Base-by-base conservation (phyloP, 2,329 filamentous ascomycete genomes). In the Colletotrichum salicis region DNA sequence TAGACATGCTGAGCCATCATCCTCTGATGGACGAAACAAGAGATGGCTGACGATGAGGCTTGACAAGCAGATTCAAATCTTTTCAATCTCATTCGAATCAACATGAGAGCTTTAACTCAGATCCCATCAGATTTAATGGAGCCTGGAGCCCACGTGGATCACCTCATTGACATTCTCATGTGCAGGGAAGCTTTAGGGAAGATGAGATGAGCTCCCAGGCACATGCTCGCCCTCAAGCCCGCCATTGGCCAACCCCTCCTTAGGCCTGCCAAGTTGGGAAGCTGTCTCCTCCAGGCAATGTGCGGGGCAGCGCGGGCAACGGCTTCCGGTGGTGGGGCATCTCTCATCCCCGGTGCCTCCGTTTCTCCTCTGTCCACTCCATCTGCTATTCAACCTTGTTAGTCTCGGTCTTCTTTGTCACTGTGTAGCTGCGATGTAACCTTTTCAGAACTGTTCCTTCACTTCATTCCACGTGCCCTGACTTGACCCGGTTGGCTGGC, bases 181-280 rank as follows among this genome's bases (percentile, higher is more conserved):
- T 48, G 41, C 41, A 48, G 41, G 15, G 19, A 61, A 22, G 15
- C 19, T 51, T 33, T 29, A 62, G 27, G 41, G 41, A 45, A 12
- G 27, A 15, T 13, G 59, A 52, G 15, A 51, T 52, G 59, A 62
- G 24, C 4, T 13, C 41, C 33, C 57, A 45, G 67, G 58, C 69
- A 71, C 69, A 71, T 71, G 69, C 31, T 19, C 27, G 24, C 22
- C 54, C 59, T 22, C 11, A 55, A 63, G 54, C 12, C 15, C 31
- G 37, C 65, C 31, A 71, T 71, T 71, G 69, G 69, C 33, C 45
- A 19, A 45, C 3, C 24, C 24, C 37, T n/a, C 3, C n/a, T 15
- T 12, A 27, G 35, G 58, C 58, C 24, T 58, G 52, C 69, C 69
- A 52, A 64, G 69, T 64, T 58, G 45, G 65, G 69, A 69, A 64